Base-by-base conservation (phyloP, 2,329 filamentous ascomycete species). In the Setomelanomma holmii region DNA sequence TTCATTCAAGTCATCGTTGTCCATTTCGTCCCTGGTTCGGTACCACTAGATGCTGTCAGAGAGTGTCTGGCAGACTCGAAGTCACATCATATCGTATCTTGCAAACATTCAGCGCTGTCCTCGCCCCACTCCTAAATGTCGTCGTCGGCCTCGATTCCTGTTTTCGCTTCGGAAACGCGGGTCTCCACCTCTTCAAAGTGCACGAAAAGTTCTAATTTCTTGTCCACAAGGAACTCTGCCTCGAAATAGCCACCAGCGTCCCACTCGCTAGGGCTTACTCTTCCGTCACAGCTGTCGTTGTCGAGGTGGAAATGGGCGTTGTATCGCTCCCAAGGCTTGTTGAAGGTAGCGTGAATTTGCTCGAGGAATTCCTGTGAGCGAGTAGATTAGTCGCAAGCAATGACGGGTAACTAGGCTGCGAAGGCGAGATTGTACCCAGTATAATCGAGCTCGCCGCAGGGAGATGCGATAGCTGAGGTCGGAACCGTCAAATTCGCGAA, bases 141-240 rank as follows among this genome's bases (percentile, higher is more conserved):
- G n/a, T 36, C 20, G 42, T 36, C 20, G 17, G 27, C 6, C n/a
- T 36, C 27, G 10, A 11, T 16, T 4, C 20, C 30, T 16, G 11
- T 14, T 2, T 16, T 10, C 5, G 7, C 14, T 12, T 36, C 42
- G n/a, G 17, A 21, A 2, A 45, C n/a, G 17, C 30, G 19, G 6
- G 14, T 10, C 11, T 45, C 42, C 27, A 45, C 30, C 19, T 22
- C 17, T 45, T 45, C 42, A 17, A 45, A 45, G 23, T 45, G 42
- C 4, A 27, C 30, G 23, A 20, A 44, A 14, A 44, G 27, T 11
- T 34, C 7, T 23, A 44, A 27, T 11, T 11, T 6, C 4, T 27
- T 27, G 16, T 44, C 19, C 8, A 21, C 24, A n/a, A 44, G 30
- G 12, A 35, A 42, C 22, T 42, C 40, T 12, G 20, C 21, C 17